These are phyloP conservation scores for Wickerhamiella australiensis DNA, from an alignment of 805 yeast genomes.

Conservation along the genomic window DNA sequence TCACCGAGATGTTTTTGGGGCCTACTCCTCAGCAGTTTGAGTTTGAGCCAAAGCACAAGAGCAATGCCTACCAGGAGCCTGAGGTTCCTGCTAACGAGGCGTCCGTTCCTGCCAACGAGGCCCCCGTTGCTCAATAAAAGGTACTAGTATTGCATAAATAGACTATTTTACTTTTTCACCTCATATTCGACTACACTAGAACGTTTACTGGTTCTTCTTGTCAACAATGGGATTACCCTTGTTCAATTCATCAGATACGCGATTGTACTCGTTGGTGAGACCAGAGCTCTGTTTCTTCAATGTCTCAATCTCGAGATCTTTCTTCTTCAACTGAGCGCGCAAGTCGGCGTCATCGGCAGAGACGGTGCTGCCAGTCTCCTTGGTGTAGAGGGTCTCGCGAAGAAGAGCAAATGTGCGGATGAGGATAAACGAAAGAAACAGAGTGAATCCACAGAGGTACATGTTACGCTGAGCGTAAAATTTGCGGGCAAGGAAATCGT, in stretches of 20 bases:
- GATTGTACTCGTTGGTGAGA: conserved; percentile 53
- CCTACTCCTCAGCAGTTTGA: conserved; percentile 62
- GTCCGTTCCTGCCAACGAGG: background rate
- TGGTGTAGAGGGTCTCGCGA: conserved; percentile 39
- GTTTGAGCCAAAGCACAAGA: conserved; percentile 89
- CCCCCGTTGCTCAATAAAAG: background rate
- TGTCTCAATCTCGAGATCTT: conserved; percentile 51
- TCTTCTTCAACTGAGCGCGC: conserved; percentile 41
- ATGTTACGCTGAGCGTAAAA: conserved; percentile 94
- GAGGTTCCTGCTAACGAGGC: background rate
- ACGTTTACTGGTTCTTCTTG: conserved; percentile 24
- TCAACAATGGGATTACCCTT: conserved; percentile 20
- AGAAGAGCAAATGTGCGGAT: conserved; percentile 75
- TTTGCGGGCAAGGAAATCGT: conserved; percentile 79
- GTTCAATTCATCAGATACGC: conserved; percentile 31
- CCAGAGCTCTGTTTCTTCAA: conserved; percentile 63
- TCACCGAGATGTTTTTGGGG: conserved; percentile 90
- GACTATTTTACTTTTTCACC: no score
- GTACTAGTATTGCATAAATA: no score
- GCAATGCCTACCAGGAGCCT: conserved; percentile 49
- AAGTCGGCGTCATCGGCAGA: conserved; percentile 32
- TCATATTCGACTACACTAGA: no score
- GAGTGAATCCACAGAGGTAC: conserved; percentile 89
- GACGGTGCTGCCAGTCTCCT: conserved; percentile 46
- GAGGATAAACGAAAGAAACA: conserved; percentile 75